phyloP scores from a whole-genome alignment of 306 rosid genomes.

The Oemleria cerasiformis region DNA sequence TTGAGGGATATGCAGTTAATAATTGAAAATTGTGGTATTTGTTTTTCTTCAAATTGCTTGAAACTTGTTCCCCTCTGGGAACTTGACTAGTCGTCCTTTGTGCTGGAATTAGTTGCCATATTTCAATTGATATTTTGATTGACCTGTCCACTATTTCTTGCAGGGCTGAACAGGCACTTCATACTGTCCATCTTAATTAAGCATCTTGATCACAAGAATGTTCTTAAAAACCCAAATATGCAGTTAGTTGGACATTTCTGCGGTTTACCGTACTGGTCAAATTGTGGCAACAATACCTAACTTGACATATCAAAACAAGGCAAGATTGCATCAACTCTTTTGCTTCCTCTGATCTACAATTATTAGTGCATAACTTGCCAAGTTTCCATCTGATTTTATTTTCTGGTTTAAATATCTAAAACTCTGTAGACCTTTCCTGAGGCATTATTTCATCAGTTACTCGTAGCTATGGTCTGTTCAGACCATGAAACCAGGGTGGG shows the following conservation, averaged over 20 bases:
- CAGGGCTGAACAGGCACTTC: conserved; percentile 28
- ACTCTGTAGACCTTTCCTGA: conserved; percentile 42
- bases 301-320: conserved; percentile 40
- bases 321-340: conserved; percentile 21
- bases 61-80: too few relatives aligned
- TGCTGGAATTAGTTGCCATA: too few relatives aligned
- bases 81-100: too few relatives aligned
- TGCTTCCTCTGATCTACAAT: background rate
- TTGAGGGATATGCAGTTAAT: conserved; percentile 57
- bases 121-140: conserved; percentile 3
- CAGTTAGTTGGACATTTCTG: conserved; percentile 33
- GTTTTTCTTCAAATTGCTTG: too few relatives aligned
- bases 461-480: conserved; percentile 27
- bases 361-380: background rate
- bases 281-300: conserved; percentile 41
- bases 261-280: conserved; percentile 41
- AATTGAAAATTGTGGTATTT: conserved; percentile 53
- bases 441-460: conserved; percentile 40
- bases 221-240: conserved; percentile 26
- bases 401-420: background rate
- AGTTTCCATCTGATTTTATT: background rate
- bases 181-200: conserved; percentile 28
- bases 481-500: conserved; percentile 28
- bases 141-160: background rate
- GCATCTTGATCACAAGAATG: conserved; percentile 36